Evolutionary conservation across 2,329 filamentous ascomycete genomes (phyloP), one percentile per base, ranked within the genome.

Genomic region (Ceratocystis diversiconidia): DNA sequence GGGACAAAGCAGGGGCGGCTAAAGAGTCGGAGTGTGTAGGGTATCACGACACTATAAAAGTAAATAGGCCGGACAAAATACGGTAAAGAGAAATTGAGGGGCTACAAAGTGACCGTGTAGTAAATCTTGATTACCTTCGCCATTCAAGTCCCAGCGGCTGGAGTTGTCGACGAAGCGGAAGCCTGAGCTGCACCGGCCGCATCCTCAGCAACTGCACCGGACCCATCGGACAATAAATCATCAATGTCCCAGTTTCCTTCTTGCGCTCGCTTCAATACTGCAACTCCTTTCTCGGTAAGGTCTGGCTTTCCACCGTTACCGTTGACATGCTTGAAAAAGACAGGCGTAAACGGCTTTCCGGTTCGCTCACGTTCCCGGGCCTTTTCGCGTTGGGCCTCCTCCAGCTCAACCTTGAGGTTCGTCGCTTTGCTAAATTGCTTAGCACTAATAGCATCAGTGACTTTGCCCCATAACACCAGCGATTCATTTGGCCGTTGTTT

Each of bases 361-460:
- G 81, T 81, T 57, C 81, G 80, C 73, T 92, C 88, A 55, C 94
- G 82, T 73, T 92, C 85, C 28, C 90, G 85, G 1, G 90, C 92
- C 76, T 90, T 92, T 71, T 89, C 83, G 41, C 94, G 82, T 77
- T 99, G 94, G 55, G 81, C 80, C 74, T 99, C 94, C 75, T 99
- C 94, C 10, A 99, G 83, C 71, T 95, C 90, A 68, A 90, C 85
- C 78, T 99, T 99, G 68, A 94, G 78, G 22, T 82, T 84, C 25
- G 94, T 99, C 6, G 94, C 94, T 69, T 88, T 85, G 52, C 82
- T 82, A 75, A 85, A 99, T 73, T 95, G 90, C 76, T 92, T 95
- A 68, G 85, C 78, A 25, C 83, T 75, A 72, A 99, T 97, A 44
- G 92, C 90, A 63, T 89, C 81, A 19, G 94, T 97, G 57, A 99